These are phyloP conservation scores for Imleria badia DNA, from an alignment of 768 basidiomycete species.

Conservation along the genomic window DNA sequence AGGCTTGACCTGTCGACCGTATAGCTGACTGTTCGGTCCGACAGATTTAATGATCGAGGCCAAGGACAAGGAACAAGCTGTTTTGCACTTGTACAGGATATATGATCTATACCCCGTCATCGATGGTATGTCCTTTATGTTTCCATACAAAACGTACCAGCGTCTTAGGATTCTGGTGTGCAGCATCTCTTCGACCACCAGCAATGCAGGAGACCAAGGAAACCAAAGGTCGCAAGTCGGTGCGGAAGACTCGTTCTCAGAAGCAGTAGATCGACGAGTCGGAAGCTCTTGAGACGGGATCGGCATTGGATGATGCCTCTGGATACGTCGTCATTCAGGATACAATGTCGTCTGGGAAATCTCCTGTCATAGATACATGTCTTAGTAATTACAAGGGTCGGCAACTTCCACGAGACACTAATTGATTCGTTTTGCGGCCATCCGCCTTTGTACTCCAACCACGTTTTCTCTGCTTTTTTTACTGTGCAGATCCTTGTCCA, in stretches of 20 bases:
- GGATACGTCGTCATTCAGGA: no score
- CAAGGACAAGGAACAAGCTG: slow-evolving; percentile 93
- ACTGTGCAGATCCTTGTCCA: neutral
- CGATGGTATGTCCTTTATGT: slow-evolving; percentile 40
- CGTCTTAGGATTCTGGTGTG: neutral
- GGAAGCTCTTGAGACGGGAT: slow-evolving; percentile 2
- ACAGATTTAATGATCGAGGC: slow-evolving; percentile 91
- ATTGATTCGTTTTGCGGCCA: neutral
- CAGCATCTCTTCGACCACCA: slow-evolving; percentile 45
- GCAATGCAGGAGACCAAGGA: slow-evolving; percentile 38
- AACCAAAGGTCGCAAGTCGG: slow-evolving; percentile 45
- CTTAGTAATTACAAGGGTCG: no score
- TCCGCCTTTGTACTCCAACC: neutral
- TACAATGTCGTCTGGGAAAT: no score
- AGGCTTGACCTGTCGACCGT: neutral
- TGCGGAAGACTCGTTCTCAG: slow-evolving; percentile 27
- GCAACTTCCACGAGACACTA: slow-evolving; percentile 7
- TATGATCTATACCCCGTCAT: slow-evolving; percentile 70
- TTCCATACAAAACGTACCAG: no score
- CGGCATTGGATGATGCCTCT: no score
- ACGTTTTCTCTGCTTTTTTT: slow-evolving; percentile 1
- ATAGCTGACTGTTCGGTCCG: neutral
- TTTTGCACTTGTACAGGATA: slow-evolving; percentile 78
- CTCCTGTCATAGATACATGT: no score
- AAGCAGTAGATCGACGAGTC: slow-evolving; percentile 31